Conservation (phyloP, 768 basidiomycete species). For the Auricularia cornea region DNA sequence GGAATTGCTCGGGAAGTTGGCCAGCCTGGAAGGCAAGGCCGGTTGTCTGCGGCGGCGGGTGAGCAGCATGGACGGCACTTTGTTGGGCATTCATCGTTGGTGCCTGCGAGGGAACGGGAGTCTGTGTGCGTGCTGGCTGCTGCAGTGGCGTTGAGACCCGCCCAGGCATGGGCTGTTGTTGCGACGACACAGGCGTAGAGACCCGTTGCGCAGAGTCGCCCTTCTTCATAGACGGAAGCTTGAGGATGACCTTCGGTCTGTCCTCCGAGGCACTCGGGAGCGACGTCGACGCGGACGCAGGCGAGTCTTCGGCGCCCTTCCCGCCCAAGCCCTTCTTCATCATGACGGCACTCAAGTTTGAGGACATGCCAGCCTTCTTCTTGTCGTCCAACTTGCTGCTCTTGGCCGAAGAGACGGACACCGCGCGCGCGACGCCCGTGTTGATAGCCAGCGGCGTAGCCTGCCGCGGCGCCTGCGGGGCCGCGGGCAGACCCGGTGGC, state of each 20-base stretch:
- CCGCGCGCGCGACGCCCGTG: not conserved
- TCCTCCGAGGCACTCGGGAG: not conserved
- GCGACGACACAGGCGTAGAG: not conserved
- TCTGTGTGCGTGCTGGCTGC: not conserved
- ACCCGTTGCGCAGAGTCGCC: not conserved
- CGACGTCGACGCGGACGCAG: not conserved
- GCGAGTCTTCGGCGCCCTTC: not conserved
- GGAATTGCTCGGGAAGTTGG: not conserved
- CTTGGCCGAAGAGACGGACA: not conserved
- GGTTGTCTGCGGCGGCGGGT: not conserved
- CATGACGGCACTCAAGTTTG: not conserved
- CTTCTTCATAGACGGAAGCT: not conserved
- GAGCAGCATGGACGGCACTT: not conserved
- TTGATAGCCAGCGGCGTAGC: not conserved
- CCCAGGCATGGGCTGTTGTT: not conserved
- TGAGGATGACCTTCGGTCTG: not conserved
- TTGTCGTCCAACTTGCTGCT: not conserved
- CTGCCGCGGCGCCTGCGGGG: not conserved
- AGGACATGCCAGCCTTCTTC: not conserved
- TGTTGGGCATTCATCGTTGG: not conserved
- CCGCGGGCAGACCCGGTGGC: not conserved
- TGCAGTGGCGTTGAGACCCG: too few species aligned
- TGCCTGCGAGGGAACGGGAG: not conserved
- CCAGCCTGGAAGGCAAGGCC: not conserved
- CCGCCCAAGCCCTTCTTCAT: not conserved